Evolutionary conservation across 495 filamentous ascomycete genomes (phyloP).

Genomic region (Halenospora varia): DNA sequence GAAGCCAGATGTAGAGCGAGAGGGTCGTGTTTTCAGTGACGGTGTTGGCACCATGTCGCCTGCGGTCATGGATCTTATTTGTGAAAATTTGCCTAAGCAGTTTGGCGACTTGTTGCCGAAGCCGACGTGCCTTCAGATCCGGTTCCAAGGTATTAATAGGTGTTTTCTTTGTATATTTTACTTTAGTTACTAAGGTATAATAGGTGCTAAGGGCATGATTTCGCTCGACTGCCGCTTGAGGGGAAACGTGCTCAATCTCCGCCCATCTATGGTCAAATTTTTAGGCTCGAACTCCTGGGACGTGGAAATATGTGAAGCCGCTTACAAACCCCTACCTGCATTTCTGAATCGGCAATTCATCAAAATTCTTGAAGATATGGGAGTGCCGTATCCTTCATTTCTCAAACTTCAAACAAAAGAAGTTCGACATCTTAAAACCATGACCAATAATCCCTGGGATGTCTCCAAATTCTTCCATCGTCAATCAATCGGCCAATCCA

Average conservation of each 20-base stretch:
- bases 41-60: slow-evolving; percentile 70
- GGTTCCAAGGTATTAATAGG: slow-evolving; percentile 49
- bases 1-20: slow-evolving; percentile 39
- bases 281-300: slow-evolving; percentile 42
- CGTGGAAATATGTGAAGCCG: slow-evolving; percentile 73
- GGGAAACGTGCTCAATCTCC: slow-evolving; percentile 51
- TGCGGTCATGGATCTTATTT: slow-evolving; percentile 49
- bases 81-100: slow-evolving; percentile 37
- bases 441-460: slow-evolving; percentile 49
- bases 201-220: slow-evolving; percentile 70
- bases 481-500: slow-evolving; percentile 47
- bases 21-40: slow-evolving; percentile 65
- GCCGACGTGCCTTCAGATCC: slow-evolving; percentile 68
- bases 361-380: slow-evolving; percentile 77
- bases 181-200: too few species aligned
- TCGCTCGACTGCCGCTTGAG: slow-evolving; percentile 55
- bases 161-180: neutral
- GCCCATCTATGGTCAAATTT: slow-evolving; percentile 80
- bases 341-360: slow-evolving; percentile 74
- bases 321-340: slow-evolving; percentile 59
- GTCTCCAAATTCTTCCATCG: slow-evolving; percentile 58
- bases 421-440: slow-evolving; percentile 50
- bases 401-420: slow-evolving; percentile 53
- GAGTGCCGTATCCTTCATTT: slow-evolving; percentile 51
- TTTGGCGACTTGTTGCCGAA: slow-evolving; percentile 33